phyloP scores from a whole-genome alignment of 306 rosid species.

The Adenanthera pavonina region DNA sequence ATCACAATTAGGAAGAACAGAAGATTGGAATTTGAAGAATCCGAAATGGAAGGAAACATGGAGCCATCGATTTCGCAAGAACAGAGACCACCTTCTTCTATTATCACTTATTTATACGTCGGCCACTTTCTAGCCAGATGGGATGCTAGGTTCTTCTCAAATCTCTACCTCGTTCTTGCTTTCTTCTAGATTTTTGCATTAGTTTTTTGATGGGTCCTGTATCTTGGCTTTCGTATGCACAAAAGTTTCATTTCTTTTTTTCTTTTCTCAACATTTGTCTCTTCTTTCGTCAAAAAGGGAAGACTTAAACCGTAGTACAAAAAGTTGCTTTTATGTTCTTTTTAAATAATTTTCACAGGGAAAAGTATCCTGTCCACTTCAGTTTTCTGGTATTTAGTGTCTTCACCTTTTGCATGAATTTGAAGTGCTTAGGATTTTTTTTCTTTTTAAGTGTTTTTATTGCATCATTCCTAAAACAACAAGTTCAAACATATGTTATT shows the following conservation, averaged over 20 bases:
- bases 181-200: not conserved
- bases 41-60: conserved; percentile 42
- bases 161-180: not conserved
- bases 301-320: not conserved
- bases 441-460: not conserved
- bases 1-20: not conserved
- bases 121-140: conserved; percentile 85
- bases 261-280: not conserved
- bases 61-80: conserved; percentile 43
- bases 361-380: not conserved
- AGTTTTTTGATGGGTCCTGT: not conserved
- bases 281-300: not conserved
- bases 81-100: conserved; percentile 46
- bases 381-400: not conserved
- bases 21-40: not conserved
- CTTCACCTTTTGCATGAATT: not conserved
- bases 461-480: not conserved
- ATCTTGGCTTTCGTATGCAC: conserved; percentile 4
- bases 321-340: not conserved
- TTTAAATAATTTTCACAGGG: not conserved
- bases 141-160: conserved; percentile 69
- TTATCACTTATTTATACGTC: conserved; percentile 57
- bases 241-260: not conserved
- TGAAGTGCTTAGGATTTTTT: not conserved
- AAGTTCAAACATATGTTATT: conserved; percentile 4